Conservation (phyloP, 768 basidiomycete genomes). For the Punctularia strigosozonata region DNA sequence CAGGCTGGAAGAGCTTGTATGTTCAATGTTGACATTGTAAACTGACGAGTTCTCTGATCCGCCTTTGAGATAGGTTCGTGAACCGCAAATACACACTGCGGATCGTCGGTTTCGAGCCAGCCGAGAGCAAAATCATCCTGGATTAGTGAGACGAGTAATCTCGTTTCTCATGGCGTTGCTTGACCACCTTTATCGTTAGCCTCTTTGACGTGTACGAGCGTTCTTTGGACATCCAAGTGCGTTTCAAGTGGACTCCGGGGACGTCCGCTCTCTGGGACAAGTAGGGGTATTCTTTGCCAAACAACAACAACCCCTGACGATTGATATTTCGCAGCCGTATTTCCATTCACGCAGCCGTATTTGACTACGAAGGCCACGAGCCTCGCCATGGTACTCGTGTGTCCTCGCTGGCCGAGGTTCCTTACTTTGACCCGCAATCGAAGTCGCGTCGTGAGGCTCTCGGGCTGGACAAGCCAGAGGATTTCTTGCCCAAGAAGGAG, state of each 20-base stretch:
- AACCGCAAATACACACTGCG: conserved; percentile 42
- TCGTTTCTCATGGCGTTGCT: conserved; percentile 12
- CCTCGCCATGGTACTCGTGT: conserved; percentile 34
- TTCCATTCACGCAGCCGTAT: conserved; percentile 32
- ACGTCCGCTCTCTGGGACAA: conserved; percentile 47
- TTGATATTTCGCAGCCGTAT: no score
- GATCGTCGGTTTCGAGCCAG: conserved; percentile 43
- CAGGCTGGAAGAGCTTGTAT: conserved; percentile 51
- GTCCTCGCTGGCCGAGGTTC: conserved; percentile 39
- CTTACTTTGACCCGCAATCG: no score
- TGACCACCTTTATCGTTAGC: not conserved
- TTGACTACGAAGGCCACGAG: conserved; percentile 25
- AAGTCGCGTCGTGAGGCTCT: no score
- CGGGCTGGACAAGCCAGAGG: no score
- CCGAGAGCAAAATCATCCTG: conserved; percentile 46
- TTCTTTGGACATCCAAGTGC: conserved; percentile 24
- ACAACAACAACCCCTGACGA: conserved; percentile 18
- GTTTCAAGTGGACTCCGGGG: conserved; percentile 29
- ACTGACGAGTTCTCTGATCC: no score
- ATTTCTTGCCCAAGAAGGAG: no score
- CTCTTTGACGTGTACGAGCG: not conserved
- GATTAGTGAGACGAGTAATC: conserved; percentile 39
- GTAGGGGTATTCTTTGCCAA: conserved; percentile 3
- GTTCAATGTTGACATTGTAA: no score
- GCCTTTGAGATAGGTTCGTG: no score